Evolutionary conservation across 768 basidiomycete species (phyloP).

Genomic region (Tylopilus sp.): DNA sequence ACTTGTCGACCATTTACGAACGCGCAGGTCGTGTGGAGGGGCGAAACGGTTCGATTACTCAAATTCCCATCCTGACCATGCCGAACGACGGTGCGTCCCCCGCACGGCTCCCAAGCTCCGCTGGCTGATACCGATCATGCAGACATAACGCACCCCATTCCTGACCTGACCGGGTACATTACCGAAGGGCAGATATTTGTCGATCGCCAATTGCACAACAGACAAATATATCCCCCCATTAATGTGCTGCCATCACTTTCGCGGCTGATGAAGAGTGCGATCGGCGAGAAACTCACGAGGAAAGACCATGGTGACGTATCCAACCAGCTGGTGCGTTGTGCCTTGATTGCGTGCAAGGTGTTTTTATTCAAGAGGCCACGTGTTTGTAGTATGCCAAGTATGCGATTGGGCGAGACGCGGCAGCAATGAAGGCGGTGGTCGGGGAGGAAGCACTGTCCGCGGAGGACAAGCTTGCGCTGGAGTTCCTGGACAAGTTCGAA

Average conservation of each 20-base stretch:
- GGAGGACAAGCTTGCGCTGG: slow-evolving; percentile 95
- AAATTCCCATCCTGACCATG: slow-evolving; percentile 99
- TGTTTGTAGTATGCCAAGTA: slow-evolving; percentile 90
- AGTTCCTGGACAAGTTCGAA: slow-evolving; percentile 98
- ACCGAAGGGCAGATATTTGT: slow-evolving; percentile 99
- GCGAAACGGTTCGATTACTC: slow-evolving; percentile 97
- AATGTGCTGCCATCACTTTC: slow-evolving; percentile 98
- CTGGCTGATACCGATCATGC: slow-evolving; percentile 24
- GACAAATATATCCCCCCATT: slow-evolving; percentile 98
- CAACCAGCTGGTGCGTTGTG: slow-evolving; percentile 82
- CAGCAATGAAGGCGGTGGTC: slow-evolving; percentile 98
- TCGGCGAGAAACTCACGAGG: slow-evolving; percentile 94
- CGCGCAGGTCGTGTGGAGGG: slow-evolving; percentile 98
- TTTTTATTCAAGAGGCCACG: slow-evolving; percentile 15
- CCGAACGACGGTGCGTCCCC: slow-evolving; percentile 87
- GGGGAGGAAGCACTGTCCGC: slow-evolving; percentile 94
- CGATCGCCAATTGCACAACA: slow-evolving; percentile 95
- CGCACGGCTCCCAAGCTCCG: slow-evolving; percentile 17
- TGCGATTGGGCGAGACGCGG: slow-evolving; percentile 95
- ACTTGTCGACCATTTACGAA: slow-evolving; percentile 99
- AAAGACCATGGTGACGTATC: slow-evolving; percentile 99
- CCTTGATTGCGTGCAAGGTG: slow-evolving; percentile 18
- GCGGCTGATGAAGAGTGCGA: slow-evolving; percentile 99
- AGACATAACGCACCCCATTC: slow-evolving; percentile 99
- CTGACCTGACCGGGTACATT: slow-evolving; percentile 98